Evolutionary conservation across 2,329 filamentous ascomycete species (phyloP), one percentile per base, ranked within the genome.

Genomic region (Cercospora citrullina): DNA sequence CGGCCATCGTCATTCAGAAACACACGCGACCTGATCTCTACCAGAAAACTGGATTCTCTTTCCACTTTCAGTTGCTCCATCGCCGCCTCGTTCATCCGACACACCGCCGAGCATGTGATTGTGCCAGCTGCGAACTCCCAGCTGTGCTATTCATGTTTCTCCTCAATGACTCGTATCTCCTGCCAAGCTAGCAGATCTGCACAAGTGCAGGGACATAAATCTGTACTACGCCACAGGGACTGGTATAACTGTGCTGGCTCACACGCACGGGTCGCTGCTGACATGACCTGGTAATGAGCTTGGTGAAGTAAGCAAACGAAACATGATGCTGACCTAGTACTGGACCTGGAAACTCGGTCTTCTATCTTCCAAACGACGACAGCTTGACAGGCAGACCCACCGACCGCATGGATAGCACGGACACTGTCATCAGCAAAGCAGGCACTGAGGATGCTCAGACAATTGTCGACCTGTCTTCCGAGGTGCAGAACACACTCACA

Each of bases 401-500:
- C 30, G 18, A 26, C 39, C 23, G 53, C 23, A 31, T 31, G 53
- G 53, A 31, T 28, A 16, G 26, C 16, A 45, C 33, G 26, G 21
- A 48, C 64, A 62, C 30, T 16, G 51, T 33, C 53, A 26, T 60
- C 16, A 23, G 39, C 28, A 16, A 48, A 48, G 66, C 63, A 16
- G 21, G 10, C 14, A 8, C 30, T 8, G 23, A 31, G 6, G 61
- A 69, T 18, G 39, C 48, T n/a, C 21, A 65, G 16, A 14, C 26
- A 16, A 42, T 71, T 14, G 33, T 69, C 21, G 28, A 57, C 3
- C 53, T 71, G 7, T 67, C 69, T 26, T 21, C 31, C 21, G 18
- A 23, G 4, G 67, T 69, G 5, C 67, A 71, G 57, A 55, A 28
- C 6, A 36, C 48, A 9, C 58, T 69, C 23, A 64, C 64, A n/a